These are phyloP conservation scores for Closterium sp. DNA, from an alignment of 139 green algal species.

Conservation along the genomic window DNA sequence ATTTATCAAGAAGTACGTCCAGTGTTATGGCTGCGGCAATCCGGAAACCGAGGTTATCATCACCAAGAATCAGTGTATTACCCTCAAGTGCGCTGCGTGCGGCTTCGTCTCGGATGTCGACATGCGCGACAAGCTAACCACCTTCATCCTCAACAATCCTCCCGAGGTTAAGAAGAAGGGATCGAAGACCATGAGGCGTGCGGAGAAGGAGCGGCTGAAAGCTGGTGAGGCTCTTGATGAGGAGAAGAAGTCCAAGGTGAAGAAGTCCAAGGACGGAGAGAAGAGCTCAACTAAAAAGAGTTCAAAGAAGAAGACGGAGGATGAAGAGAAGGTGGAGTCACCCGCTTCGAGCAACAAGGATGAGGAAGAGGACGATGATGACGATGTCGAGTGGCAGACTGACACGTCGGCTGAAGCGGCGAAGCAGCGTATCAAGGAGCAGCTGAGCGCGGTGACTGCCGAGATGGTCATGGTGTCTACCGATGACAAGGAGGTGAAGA, in stretches of 20 bases:
- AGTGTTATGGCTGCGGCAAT: constrained; percentile 97
- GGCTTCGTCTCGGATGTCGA: constrained; percentile 85
- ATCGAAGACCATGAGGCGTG: constrained; percentile 25
- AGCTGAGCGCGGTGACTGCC: constrained; percentile 82
- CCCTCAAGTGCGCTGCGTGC: constrained; percentile 93
- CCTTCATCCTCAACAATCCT: constrained; percentile 98
- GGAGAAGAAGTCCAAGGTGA: constrained; percentile 50
- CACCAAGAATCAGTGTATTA: constrained; percentile 78
- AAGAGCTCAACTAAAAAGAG: constrained; percentile 53
- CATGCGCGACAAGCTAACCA: constrained; percentile 94
- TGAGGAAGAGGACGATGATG: constrained; percentile 58
- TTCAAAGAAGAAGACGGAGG: constrained; percentile 59
- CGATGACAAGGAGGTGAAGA: background rate
- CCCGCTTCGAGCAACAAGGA: constrained; percentile 21
- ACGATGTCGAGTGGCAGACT: constrained; percentile 86
- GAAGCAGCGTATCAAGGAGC: constrained; percentile 73
- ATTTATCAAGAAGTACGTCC: constrained; percentile 99
- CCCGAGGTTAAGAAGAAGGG: constrained; percentile 76
- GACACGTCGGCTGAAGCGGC: constrained; percentile 84
- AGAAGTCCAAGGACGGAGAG: constrained; percentile 49
- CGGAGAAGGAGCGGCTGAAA: constrained; percentile 57
- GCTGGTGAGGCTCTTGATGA: constrained; percentile 53
- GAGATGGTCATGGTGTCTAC: constrained; percentile 69
- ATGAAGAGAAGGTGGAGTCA: constrained; percentile 58
- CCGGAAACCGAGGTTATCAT: constrained; percentile 95